Percentiles rank a stretch among this genome's conserved stretches.
These are phyloP conservation scores for Eutypella sp. DNA, from an alignment of 2,329 filamentous ascomycete species.

Conservation along the genomic window DNA sequence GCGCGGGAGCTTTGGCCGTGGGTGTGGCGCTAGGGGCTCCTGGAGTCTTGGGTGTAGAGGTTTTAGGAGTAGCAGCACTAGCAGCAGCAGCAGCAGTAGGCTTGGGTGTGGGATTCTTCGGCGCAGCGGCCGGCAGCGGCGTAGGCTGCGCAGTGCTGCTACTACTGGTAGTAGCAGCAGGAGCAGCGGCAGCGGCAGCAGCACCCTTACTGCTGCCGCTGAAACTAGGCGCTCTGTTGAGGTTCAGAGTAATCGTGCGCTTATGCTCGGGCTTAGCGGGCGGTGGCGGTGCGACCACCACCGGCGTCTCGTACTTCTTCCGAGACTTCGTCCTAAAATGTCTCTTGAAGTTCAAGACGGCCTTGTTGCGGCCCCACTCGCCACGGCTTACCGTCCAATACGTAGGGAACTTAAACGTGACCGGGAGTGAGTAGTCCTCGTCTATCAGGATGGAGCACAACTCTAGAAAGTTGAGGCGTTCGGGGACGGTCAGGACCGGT, in stretches of 20 bases:
- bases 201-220: conserved; percentile 12
- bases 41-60: conserved; percentile 4
- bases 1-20: background rate
- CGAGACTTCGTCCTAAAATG: conserved; percentile 22
- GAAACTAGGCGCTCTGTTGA: conserved; percentile 22
- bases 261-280: conserved; percentile 23
- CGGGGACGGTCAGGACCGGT: conserved; percentile 38
- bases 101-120: conserved; percentile 5
- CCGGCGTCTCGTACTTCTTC: conserved; percentile 16
- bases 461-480: conserved; percentile 47
- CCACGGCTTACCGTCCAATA: conserved; percentile 36
- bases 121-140: background rate
- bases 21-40: no score
- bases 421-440: conserved; percentile 38
- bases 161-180: no score
- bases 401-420: conserved; percentile 43
- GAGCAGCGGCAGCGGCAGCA: conserved; percentile 9
- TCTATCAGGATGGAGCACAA: conserved; percentile 47
- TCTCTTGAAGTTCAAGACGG: conserved; percentile 19
- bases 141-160: no score
- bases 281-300: conserved; percentile 6
- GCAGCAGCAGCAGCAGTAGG: conserved; percentile 4
- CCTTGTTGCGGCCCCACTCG: conserved; percentile 18
- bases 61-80: conserved; percentile 3
- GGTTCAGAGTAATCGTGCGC: conserved; percentile 28